phyloP scores from a whole-genome alignment of 1,284 basidiomycete species.

The Pyrrhoderma lamaoense region DNA sequence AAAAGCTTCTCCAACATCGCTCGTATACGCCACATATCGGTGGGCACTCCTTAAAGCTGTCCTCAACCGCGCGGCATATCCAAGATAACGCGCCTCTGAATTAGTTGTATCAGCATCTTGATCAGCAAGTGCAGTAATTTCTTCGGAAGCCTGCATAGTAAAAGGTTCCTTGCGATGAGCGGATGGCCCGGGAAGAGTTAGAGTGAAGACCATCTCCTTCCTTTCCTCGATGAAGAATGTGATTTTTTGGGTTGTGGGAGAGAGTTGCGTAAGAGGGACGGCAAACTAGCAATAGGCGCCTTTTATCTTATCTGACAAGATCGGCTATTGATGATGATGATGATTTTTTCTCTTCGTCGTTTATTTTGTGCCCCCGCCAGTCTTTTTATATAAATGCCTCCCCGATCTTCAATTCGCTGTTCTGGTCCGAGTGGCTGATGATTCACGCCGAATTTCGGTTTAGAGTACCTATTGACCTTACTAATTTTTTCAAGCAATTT shows the following conservation, averaged over 20 bases:
- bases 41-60: constrained; percentile 70
- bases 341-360: too few species aligned
- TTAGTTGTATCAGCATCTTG: constrained; percentile 55
- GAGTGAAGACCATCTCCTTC: constrained; percentile 10
- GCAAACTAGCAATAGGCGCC: too few species aligned
- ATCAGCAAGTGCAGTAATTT: constrained; percentile 41
- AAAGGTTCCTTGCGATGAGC: constrained; percentile 9
- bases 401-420: too few species aligned
- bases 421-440: too few species aligned
- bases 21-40: constrained; percentile 52
- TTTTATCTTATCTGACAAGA: too few species aligned
- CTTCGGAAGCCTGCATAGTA: constrained; percentile 13
- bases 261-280: too few species aligned
- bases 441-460: too few species aligned
- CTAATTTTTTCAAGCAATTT: too few species aligned
- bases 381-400: too few species aligned
- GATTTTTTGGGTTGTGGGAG: not conserved
- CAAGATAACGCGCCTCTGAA: constrained; percentile 59
- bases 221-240: not conserved
- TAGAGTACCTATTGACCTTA: too few species aligned
- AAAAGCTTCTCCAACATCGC: constrained; percentile 90
- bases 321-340: too few species aligned
- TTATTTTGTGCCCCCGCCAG: too few species aligned
- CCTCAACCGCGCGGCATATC: constrained; percentile 73
- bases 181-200: constrained; percentile 7